Evolutionary conservation across 768 basidiomycete genomes (phyloP).

Genomic region (Termitomyces sp.): DNA sequence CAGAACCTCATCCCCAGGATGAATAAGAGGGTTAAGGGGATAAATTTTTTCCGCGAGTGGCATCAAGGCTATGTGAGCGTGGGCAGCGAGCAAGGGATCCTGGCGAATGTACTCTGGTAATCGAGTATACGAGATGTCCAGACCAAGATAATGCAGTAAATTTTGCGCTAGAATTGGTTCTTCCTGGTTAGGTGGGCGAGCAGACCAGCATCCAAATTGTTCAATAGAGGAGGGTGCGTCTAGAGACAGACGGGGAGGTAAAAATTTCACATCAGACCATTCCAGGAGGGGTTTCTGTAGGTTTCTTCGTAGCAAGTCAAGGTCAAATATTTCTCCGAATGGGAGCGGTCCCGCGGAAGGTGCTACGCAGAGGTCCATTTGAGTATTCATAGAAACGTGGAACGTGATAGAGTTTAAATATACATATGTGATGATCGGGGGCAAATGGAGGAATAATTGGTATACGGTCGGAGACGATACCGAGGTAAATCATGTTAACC

Average conservation of each 20-base stretch:
- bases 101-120: slow-evolving; percentile 21
- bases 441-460: slow-evolving; percentile 47
- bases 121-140: slow-evolving; percentile 33
- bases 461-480: slow-evolving; percentile 36
- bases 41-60: slow-evolving; percentile 26
- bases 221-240: slow-evolving; percentile 10
- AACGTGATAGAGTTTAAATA: slow-evolving; percentile 1
- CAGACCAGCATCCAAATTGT: slow-evolving; percentile 31
- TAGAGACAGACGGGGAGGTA: slow-evolving; percentile 17
- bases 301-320: slow-evolving; percentile 30
- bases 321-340: slow-evolving; percentile 43
- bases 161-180: slow-evolving; percentile 22
- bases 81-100: slow-evolving; percentile 15
- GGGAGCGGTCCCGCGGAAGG: slow-evolving; percentile 26
- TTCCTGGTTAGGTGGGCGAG: slow-evolving; percentile 17
- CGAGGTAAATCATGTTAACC: slow-evolving; percentile 49
- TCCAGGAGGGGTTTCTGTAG: slow-evolving; percentile 40
- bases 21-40: slow-evolving; percentile 17
- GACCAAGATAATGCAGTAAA: slow-evolving; percentile 26
- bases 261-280: slow-evolving; percentile 44
- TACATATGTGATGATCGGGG: slow-evolving; percentile 36
- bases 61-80: slow-evolving; percentile 24
- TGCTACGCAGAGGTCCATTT: slow-evolving; percentile 17
- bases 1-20: slow-evolving; percentile 17
- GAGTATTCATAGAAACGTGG: background rate